Evolutionary conservation across 208 protist genomes (phyloP).

Genomic region (Wallacemonas rigidus): DNA sequence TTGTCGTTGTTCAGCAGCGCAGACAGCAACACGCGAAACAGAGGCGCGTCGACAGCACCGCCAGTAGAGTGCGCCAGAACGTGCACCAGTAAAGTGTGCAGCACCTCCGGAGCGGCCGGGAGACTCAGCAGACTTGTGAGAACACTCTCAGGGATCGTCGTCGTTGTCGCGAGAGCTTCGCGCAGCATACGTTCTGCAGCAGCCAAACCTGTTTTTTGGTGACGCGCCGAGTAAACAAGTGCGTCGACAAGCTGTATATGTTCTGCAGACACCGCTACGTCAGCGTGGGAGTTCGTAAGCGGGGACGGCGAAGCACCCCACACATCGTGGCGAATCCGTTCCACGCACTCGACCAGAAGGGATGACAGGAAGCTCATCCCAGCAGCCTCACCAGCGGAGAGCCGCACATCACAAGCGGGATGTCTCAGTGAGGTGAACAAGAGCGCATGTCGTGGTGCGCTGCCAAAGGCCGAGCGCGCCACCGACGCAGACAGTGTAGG

Average conservation of each 20-base stretch:
- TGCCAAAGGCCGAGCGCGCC: slow-evolving; percentile 9
- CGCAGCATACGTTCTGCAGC: not conserved
- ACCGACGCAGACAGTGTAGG: not conserved
- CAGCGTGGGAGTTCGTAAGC: not conserved
- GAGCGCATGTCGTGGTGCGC: slow-evolving; percentile 6
- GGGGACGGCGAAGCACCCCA: not conserved
- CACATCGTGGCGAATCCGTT: not conserved
- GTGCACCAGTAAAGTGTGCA: slow-evolving; percentile 28
- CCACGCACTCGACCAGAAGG: not conserved
- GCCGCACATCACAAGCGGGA: slow-evolving; percentile 9
- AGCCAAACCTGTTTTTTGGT: not conserved
- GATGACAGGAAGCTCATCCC: not conserved
- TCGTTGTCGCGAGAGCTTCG: not conserved
- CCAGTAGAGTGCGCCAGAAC: slow-evolving; percentile 23
- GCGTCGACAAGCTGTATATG: not conserved
- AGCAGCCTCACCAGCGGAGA: not conserved
- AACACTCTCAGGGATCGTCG: slow-evolving; percentile 7
- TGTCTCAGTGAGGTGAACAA: slow-evolving; percentile 7
- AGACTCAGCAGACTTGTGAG: slow-evolving; percentile 11
- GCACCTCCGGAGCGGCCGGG: slow-evolving; percentile 2
- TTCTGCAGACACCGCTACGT: not conserved
- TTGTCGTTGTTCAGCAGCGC: slow-evolving; percentile 71
- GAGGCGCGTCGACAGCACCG: slow-evolving; percentile 18
- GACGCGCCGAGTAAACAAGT: not conserved
- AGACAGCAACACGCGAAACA: slow-evolving; percentile 39